Conservation (phyloP, 257 asterid species). For the Jacaranda mimosifolia region DNA sequence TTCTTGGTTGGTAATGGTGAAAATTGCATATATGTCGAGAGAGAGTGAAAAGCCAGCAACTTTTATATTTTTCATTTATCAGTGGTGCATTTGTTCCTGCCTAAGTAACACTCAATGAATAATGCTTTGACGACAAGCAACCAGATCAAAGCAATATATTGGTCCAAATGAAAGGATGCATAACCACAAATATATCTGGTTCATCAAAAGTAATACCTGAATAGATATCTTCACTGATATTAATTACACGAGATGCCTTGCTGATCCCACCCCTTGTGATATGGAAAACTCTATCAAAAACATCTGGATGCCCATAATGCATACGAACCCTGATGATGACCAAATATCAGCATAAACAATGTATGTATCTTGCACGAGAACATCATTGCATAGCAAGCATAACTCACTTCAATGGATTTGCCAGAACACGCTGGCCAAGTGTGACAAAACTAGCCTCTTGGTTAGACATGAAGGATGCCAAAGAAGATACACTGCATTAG, state of each 20-base stretch:
- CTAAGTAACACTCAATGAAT: constrained; percentile 1
- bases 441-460: constrained; percentile 99
- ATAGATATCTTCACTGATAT: constrained; percentile 95
- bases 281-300: constrained; percentile 96
- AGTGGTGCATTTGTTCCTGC: neutral
- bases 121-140: constrained; percentile 18
- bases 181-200: constrained; percentile 15
- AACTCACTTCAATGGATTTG: constrained; percentile 93
- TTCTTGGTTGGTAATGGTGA: constrained; percentile 13
- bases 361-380: constrained; percentile 33
- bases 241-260: constrained; percentile 95
- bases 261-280: constrained; percentile 98
- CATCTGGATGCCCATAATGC: constrained; percentile 99
- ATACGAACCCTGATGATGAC: constrained; percentile 83
- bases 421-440: constrained; percentile 97
- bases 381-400: constrained; percentile 32
- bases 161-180: constrained; percentile 19
- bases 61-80: constrained; percentile 17
- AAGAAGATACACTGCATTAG: constrained; percentile 91
- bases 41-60: neutral
- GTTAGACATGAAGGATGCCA: constrained; percentile 95
- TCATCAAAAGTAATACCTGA: constrained; percentile 60
- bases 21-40: constrained; percentile 19
- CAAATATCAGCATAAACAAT: constrained; percentile 29
- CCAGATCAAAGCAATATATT: neutral